Percentiles rank a stretch among this genome's conserved stretches.
Conservation (phyloP, 192 early-diverging fungal species). For the Physocladia obscura region DNA sequence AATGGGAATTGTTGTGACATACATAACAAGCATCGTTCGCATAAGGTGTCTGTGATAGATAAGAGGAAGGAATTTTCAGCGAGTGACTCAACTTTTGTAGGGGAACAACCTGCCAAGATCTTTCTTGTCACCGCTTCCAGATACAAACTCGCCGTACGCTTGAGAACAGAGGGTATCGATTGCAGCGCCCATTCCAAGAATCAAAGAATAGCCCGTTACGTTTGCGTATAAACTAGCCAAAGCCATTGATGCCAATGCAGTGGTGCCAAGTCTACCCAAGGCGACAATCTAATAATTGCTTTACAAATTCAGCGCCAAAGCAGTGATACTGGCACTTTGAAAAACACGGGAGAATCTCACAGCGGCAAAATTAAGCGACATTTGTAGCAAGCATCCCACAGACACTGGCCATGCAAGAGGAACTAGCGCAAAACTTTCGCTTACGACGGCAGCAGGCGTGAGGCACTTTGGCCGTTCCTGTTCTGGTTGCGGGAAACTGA, state of each 20-base stretch:
- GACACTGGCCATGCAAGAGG: constrained; percentile 50
- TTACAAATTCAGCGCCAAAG: no score
- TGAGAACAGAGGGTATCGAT: constrained; percentile 59
- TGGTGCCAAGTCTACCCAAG: constrained; percentile 8
- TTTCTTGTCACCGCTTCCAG: constrained; percentile 32
- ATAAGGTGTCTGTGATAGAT: constrained; percentile 40
- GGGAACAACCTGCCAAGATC: constrained; percentile 37
- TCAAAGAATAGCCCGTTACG: constrained; percentile 42
- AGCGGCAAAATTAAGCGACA: neutral
- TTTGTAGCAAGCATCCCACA: constrained; percentile 40
- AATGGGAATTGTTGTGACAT: constrained; percentile 70
- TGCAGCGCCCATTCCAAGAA: constrained; percentile 50
- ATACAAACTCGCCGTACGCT: constrained; percentile 30
- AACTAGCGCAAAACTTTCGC: constrained; percentile 26
- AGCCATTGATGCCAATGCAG: constrained; percentile 17
- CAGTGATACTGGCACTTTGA: neutral
- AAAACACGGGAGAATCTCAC: neutral
- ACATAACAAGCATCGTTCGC: constrained; percentile 74
- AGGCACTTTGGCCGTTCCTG: neutral
- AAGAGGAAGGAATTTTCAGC: no score
- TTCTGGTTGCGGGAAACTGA: neutral
- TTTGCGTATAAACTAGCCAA: constrained; percentile 17
- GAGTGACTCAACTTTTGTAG: no score
- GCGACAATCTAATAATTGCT: no score
- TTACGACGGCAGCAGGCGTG: neutral